These are phyloP conservation scores for Sporodiniella umbellata DNA, from an alignment of 371 early-diverging fungal genomes.

Conservation along the genomic window DNA sequence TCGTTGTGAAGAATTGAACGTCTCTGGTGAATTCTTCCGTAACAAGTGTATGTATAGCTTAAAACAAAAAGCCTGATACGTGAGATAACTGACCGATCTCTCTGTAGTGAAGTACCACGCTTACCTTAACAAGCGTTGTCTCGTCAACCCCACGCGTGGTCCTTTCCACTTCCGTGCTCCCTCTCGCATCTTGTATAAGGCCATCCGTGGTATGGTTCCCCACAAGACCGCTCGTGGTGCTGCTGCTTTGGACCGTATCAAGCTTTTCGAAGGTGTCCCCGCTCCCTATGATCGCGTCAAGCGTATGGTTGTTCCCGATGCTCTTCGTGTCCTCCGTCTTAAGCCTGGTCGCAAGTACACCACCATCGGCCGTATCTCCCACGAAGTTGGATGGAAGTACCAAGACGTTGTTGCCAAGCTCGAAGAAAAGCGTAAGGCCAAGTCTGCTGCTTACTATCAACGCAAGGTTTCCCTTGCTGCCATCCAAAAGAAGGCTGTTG, in stretches of 20 bases:
- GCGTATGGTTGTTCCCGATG: conserved; percentile 96
- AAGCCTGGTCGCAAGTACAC: conserved; percentile 98
- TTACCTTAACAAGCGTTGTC: conserved; percentile 98
- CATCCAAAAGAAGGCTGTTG: conserved; percentile 49
- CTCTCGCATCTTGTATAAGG: conserved; percentile 97
- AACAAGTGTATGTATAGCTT: conserved; percentile 86
- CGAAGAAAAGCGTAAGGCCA: conserved; percentile 97
- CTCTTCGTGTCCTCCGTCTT: conserved; percentile 95
- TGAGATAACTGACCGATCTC: neutral
- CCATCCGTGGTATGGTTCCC: conserved; percentile 99
- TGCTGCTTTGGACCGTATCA: conserved; percentile 95
- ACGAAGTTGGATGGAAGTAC: conserved; percentile 99
- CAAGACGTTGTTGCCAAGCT: conserved; percentile 92
- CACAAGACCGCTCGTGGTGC: conserved; percentile 99
- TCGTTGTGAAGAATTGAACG: conserved; percentile 97
- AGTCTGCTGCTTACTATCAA: conserved; percentile 89
- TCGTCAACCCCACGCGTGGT: conserved; percentile 98
- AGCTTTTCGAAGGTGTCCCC: conserved; percentile 99
- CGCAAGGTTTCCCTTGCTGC: conserved; percentile 64
- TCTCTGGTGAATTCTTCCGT: conserved; percentile 98
- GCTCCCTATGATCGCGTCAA: conserved; percentile 96
- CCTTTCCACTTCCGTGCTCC: conserved; percentile 99
- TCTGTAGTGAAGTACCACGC: conserved; percentile 89
- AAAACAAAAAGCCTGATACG: too few relatives aligned
- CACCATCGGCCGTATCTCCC: conserved; percentile 90